Evolutionary conservation across 2,329 filamentous ascomycete species (phyloP), one percentile per base, ranked within the genome.

Genomic region (Alternaria consortialis): DNA sequence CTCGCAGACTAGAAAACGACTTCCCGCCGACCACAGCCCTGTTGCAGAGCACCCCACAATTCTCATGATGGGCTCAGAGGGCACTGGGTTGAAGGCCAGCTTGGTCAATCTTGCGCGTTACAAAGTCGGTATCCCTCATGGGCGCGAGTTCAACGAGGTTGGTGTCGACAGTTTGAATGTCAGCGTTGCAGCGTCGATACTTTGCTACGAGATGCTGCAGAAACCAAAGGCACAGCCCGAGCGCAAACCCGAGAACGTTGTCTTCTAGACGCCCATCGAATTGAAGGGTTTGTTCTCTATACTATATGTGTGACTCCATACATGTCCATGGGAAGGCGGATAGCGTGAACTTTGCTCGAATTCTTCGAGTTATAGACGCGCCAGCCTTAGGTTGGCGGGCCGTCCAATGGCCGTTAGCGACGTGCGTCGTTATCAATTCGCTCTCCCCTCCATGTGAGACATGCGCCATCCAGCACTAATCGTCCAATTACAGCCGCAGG

Each of bases 81-180:
- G 69, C 4, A 65, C 64, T 0, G 77, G 77, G 3, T 59, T 80
- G 5, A 64, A 68, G 23, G 20, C 42, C 3, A 74, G 68, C 43
- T 54, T 79, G 20, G 53, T 73, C 15, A 86, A 85, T 42, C 84
- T 87, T 58, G 90, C 91, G 0, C 88, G 97, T 72, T 81, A 80
- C 20, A 82, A 83, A 27, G 82, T 90, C 15, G 84, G 89, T 7
- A 92, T 99, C 55, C 66, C 86, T 77, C 77, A 85, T 77, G 77
- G 80, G 67, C 66, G 84, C 78, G 64, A 70, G 2, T 42, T 81
- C 74, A 64, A 82, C 71, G 75, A 85, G 72, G 76, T 88, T 67
- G 75, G 85, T 1, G 88, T 99, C 3, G 94, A 98, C 78, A 97
- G 93, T 77, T 80, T 99, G 76, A 98, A 99, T 75, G 95, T 98